Percentiles rank a stretch among this genome's conserved stretches.
Evolutionary conservation across 2,329 filamentous ascomycete genomes (phyloP).

Genomic region (Pseudogymnoascus sp.): DNA sequence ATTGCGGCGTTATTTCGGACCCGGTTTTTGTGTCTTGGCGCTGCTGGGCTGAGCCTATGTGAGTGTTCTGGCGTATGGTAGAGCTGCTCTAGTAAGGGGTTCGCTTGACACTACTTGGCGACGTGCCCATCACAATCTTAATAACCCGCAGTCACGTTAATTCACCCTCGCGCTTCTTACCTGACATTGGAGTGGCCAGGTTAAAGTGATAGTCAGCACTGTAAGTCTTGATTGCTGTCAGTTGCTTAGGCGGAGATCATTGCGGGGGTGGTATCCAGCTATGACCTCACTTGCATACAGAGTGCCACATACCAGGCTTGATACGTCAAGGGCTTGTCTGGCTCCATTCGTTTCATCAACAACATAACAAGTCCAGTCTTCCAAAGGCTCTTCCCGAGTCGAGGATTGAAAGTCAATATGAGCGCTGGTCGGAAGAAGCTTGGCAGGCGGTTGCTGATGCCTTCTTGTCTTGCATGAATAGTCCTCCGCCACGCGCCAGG

Average conservation of each 20-base stretch:
- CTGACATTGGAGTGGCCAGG: background rate
- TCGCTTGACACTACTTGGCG: background rate
- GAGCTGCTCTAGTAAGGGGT: background rate
- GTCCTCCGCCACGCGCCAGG: background rate
- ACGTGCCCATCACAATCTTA: slow-evolving; percentile 4
- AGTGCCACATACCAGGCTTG: background rate
- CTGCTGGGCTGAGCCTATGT: background rate
- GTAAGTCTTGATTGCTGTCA: background rate
- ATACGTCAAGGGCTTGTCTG: background rate
- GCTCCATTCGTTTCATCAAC: background rate
- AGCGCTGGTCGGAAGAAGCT: background rate
- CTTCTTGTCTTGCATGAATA: background rate
- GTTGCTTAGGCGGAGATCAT: background rate
- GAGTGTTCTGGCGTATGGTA: background rate
- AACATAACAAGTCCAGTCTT: background rate
- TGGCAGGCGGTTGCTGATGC: background rate
- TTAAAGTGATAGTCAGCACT: background rate
- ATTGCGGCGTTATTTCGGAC: background rate
- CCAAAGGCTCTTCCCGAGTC: background rate
- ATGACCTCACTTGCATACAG: background rate
- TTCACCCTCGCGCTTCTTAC: background rate
- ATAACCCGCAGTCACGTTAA: background rate
- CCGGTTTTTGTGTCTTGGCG: background rate
- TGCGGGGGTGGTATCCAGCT: background rate
- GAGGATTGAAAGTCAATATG: background rate